phyloP scores from a whole-genome alignment of 768 basidiomycete species.

The Pleurotus tuoliensis region DNA sequence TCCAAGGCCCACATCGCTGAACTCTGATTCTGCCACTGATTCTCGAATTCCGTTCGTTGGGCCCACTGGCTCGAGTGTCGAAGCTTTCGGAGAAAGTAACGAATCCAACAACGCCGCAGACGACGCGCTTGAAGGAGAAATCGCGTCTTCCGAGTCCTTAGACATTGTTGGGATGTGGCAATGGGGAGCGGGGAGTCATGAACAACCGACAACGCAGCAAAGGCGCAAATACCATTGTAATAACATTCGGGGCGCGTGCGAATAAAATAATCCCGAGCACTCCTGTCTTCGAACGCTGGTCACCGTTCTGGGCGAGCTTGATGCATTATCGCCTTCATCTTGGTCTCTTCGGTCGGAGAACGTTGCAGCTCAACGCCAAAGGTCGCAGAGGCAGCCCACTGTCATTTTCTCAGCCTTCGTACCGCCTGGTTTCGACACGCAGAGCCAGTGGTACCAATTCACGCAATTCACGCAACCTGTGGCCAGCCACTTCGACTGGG shows the following conservation, averaged over 20 bases:
- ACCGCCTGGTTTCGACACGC: neutral
- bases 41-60: slow-evolving; percentile 23
- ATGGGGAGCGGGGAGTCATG: neutral
- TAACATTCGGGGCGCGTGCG: slow-evolving; percentile 2
- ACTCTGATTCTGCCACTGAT: slow-evolving; percentile 56
- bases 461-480: slow-evolving; percentile 17
- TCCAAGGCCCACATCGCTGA: slow-evolving; percentile 60
- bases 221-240: no score
- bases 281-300: neutral
- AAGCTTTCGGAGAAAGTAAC: slow-evolving; percentile 45
- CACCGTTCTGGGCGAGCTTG: neutral
- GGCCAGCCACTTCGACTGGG: slow-evolving; percentile 35
- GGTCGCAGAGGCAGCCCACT: neutral
- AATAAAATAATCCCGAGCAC: neutral
- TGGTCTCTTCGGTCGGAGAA: neutral
- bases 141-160: neutral
- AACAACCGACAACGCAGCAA: neutral
- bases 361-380: neutral
- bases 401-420: slow-evolving; percentile 2
- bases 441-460: neutral
- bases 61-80: slow-evolving; percentile 20
- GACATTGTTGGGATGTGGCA: neutral
- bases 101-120: slow-evolving; percentile 32
- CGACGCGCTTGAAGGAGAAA: neutral
- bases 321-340: slow-evolving; percentile 3